Percentiles rank a stretch among this genome's conserved stretches.
phyloP scores from a whole-genome alignment of 352 stramenopile genomes.

The Blastocystis sp. region DNA sequence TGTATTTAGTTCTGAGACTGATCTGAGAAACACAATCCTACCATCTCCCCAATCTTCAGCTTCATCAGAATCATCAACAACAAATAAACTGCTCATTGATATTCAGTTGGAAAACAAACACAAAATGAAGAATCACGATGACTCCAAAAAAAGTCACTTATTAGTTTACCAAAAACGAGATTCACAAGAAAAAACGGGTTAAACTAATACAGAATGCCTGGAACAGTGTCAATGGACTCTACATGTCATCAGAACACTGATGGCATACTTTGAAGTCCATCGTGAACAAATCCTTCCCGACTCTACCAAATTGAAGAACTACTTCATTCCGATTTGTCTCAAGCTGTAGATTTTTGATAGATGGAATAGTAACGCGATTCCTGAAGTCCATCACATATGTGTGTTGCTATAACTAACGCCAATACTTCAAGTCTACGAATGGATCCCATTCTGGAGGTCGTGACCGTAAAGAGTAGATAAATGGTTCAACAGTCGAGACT shows the following conservation, averaged over 20 bases:
- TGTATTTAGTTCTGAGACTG: background rate
- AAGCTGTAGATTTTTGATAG: conserved; percentile 66
- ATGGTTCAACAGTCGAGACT: background rate
- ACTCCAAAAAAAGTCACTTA: background rate
- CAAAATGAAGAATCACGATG: background rate
- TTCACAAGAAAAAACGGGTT: conserved; percentile 34
- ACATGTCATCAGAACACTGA: background rate
- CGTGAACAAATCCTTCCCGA: conserved; percentile 64
- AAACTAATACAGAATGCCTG: conserved; percentile 50
- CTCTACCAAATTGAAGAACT: conserved; percentile 65
- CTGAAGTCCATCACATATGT: conserved; percentile 63
- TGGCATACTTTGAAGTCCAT: conserved; percentile 61
- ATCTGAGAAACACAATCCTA: background rate
- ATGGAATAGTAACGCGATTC: conserved; percentile 64
- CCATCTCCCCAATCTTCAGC: conserved; percentile 32
- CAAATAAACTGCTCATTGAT: conserved; percentile 48
- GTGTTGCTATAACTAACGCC: background rate
- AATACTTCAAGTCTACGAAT: background rate
- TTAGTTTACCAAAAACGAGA: background rate
- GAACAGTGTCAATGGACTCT: conserved; percentile 49
- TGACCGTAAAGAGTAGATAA: background rate
- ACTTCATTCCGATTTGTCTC: conserved; percentile 34
- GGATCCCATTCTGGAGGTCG: conserved; percentile 62
- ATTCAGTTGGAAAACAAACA: background rate
- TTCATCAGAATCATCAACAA: conserved; percentile 44